phyloP scores from a whole-genome alignment of 2,329 filamentous ascomycete species.

The Fusarium neocosmosporiellum region DNA sequence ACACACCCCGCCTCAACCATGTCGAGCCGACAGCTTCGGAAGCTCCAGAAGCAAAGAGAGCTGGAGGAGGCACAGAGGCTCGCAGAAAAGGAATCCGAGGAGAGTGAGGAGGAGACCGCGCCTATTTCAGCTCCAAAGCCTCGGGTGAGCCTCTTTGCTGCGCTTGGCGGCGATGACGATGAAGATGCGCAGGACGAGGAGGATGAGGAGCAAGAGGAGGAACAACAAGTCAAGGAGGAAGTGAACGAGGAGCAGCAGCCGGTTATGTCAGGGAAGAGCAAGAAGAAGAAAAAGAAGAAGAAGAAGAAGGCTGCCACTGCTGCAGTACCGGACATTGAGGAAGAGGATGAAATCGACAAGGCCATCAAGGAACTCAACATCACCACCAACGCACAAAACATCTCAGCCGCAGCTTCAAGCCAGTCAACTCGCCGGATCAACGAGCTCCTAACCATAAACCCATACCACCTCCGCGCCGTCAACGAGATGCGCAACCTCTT shows the following conservation, averaged over 20 bases:
- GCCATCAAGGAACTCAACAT: slow-evolving; percentile 63
- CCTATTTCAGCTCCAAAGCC: slow-evolving; percentile 49
- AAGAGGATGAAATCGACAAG: slow-evolving; percentile 66
- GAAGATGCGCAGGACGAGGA: slow-evolving; percentile 53
- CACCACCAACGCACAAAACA: slow-evolving; percentile 23
- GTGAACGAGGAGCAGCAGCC: slow-evolving; percentile 31
- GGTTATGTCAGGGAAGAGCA: slow-evolving; percentile 46
- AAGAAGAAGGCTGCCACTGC: slow-evolving; percentile 47
- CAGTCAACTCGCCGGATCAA: slow-evolving; percentile 46
- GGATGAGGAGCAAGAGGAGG: slow-evolving; percentile 48
- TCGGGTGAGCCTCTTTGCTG: slow-evolving; percentile 63
- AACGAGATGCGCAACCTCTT: slow-evolving; percentile 86
- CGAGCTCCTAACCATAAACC: slow-evolving; percentile 62
- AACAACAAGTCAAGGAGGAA: slow-evolving; percentile 38
- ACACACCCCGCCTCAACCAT: slow-evolving; percentile 47
- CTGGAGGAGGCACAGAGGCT: slow-evolving; percentile 46
- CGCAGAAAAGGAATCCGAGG: slow-evolving; percentile 33
- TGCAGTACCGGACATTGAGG: slow-evolving; percentile 42
- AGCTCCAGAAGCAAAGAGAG: slow-evolving; percentile 63
- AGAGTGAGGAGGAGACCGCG: slow-evolving; percentile 47
- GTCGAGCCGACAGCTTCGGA: slow-evolving; percentile 64
- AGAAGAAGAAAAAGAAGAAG: slow-evolving; percentile 55
- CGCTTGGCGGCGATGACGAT: slow-evolving; percentile 58
- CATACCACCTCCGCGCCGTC: slow-evolving; percentile 81
- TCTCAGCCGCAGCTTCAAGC: slow-evolving; percentile 3